A percentile compares a stretch with the other conserved stretches of the same genome.
These are phyloP conservation scores for Cryptosporidium felis DNA, from an alignment of 169 alveolate genomes.

Conservation along the genomic window DNA sequence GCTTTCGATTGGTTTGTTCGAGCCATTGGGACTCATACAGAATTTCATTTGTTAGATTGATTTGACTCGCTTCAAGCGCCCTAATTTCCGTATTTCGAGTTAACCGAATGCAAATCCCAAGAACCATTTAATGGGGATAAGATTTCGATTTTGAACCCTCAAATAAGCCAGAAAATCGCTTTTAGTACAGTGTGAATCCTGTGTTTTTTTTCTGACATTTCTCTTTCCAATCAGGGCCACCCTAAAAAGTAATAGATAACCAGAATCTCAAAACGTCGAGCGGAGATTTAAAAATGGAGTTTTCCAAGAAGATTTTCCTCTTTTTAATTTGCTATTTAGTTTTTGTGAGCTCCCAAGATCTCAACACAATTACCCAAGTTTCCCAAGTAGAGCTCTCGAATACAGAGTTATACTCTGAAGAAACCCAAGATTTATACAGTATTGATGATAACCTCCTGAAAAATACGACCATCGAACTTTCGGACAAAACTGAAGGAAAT, in stretches of 20 bases:
- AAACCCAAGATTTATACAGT: neutral
- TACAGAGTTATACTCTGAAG: neutral
- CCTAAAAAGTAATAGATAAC: neutral
- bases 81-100: neutral
- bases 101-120: neutral
- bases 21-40: no score
- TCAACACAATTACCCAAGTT: neutral
- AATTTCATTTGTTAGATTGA: no score
- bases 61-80: constrained; percentile 17
- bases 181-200: neutral
- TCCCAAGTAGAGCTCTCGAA: neutral
- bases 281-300: neutral
- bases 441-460: neutral
- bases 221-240: neutral
- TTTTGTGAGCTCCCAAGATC: neutral
- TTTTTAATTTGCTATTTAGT: neutral
- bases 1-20: no score
- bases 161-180: no score
- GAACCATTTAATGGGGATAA: no score
- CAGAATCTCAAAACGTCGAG: neutral
- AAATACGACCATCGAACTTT: constrained; percentile 12
- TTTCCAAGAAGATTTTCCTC: neutral
- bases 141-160: no score
- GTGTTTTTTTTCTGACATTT: neutral
- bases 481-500: neutral